Percentiles rank a stretch among this genome's conserved stretches.
phyloP scores from a whole-genome alignment of 2,329 filamentous ascomycete species.

The Fusarium armeniacum region DNA sequence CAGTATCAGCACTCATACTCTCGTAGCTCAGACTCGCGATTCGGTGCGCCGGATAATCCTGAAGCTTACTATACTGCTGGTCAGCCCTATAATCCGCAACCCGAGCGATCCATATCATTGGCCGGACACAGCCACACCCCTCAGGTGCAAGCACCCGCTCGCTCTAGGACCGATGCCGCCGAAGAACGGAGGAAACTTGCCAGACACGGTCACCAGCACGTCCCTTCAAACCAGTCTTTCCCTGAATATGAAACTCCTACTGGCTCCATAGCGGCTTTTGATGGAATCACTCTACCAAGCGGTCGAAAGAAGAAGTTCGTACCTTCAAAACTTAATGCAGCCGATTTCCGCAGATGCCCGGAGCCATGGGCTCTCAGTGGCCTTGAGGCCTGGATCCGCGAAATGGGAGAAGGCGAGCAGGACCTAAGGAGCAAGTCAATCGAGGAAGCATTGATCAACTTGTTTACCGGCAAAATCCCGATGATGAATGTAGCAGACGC shows the following conservation, averaged over 20 bases:
- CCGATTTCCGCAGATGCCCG: constrained; percentile 85
- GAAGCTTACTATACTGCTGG: constrained; percentile 64
- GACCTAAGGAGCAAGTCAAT: constrained; percentile 89
- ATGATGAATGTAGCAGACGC: constrained; percentile 99
- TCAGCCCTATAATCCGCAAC: constrained; percentile 58
- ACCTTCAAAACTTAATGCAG: constrained; percentile 82
- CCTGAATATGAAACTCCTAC: constrained; percentile 70
- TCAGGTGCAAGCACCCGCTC: constrained; percentile 82
- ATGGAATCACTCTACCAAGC: constrained; percentile 85
- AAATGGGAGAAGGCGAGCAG: constrained; percentile 90
- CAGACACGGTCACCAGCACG: constrained; percentile 64
- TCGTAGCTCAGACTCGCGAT: constrained; percentile 61
- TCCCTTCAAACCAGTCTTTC: constrained; percentile 63
- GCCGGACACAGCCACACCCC: constrained; percentile 86
- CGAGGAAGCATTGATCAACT: constrained; percentile 85
- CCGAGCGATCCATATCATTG: constrained; percentile 83
- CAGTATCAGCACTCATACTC: constrained; percentile 66
- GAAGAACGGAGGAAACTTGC: constrained; percentile 72
- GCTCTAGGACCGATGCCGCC: constrained; percentile 95
- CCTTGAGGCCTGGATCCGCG: constrained; percentile 88
- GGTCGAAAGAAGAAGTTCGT: constrained; percentile 87
- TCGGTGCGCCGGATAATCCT: constrained; percentile 59
- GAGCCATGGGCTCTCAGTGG: constrained; percentile 95
- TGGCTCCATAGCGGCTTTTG: constrained; percentile 73
- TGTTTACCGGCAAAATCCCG: constrained; percentile 95